Conservation (phyloP, 192 early-diverging fungal species). For the Dissophora globulifera region DNA sequence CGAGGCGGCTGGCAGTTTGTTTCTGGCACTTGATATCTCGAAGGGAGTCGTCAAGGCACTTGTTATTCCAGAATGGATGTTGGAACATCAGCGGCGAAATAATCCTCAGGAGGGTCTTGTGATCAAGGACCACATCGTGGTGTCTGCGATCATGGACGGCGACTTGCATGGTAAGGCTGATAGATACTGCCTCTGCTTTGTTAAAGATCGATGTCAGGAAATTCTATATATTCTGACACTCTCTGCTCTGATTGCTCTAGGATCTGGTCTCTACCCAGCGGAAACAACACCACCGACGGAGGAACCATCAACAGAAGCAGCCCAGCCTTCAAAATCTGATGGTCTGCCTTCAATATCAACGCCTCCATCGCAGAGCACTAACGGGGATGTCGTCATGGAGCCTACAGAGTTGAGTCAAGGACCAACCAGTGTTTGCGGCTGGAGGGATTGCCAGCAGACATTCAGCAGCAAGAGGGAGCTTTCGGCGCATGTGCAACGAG, state of each 20-base stretch:
- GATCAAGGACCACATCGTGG: constrained; percentile 16
- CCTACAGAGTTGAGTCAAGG: neutral
- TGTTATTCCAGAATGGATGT: constrained; percentile 25
- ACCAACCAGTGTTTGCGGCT: neutral
- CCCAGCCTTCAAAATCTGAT: too few relatives aligned
- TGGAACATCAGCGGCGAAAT: constrained; percentile 4
- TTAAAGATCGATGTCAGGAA: neutral
- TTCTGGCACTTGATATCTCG: constrained; percentile 35
- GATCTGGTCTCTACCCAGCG: constrained; percentile 11
- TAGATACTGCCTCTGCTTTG: neutral
- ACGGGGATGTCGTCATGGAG: neutral
- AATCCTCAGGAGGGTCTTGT: constrained; percentile 11
- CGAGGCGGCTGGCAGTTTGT: constrained; percentile 22
- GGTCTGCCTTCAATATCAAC: neutral
- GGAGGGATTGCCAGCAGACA: constrained; percentile 18
- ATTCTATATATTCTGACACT: neutral
- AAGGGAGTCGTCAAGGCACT: constrained; percentile 21
- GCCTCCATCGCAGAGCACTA: neutral
- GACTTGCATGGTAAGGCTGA: constrained; percentile 14
- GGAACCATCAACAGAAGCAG: neutral
- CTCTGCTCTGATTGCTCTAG: neutral
- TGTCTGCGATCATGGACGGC: constrained; percentile 25
- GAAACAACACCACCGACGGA: neutral
- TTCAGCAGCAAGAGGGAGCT: constrained; percentile 11
- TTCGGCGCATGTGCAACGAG: constrained; percentile 15